These are phyloP conservation scores for Phytopythium mirpurense DNA, from an alignment of 352 stramenopile species.

Conservation along the genomic window DNA sequence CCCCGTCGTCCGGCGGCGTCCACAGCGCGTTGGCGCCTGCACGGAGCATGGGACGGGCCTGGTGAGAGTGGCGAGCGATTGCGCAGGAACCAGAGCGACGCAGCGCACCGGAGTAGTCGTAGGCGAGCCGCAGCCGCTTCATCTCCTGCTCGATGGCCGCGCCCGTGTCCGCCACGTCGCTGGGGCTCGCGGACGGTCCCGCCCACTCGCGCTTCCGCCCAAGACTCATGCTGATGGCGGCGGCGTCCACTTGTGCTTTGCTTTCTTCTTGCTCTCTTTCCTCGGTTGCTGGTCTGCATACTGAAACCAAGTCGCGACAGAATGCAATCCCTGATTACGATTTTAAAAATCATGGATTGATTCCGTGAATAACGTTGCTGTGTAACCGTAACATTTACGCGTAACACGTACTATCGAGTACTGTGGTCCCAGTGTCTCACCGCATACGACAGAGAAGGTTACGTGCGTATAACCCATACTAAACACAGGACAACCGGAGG, in stretches of 20 bases:
- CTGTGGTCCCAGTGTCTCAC: too few species aligned
- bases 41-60: background rate
- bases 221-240: background rate
- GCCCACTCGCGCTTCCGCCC: conserved; percentile 38
- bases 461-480: too few species aligned
- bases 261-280: too few species aligned
- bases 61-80: background rate
- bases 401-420: too few species aligned
- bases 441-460: background rate
- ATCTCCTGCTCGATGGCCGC: conserved; percentile 65
- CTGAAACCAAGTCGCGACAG: too few species aligned
- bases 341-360: too few species aligned
- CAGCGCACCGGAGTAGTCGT: conserved; percentile 46
- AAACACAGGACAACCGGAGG: too few species aligned
- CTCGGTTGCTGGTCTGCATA: too few species aligned
- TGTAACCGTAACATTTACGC: too few species aligned
- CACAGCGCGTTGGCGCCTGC: conserved; percentile 1
- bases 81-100: background rate
- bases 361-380: too few species aligned
- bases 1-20: conserved; percentile 13
- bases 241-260: too few species aligned
- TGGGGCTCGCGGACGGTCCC: background rate
- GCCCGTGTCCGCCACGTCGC: conserved; percentile 7
- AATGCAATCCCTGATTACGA: too few species aligned
- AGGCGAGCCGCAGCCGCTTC: conserved; percentile 67